These are phyloP conservation scores for Nakazawaea peltata DNA, from an alignment of 805 yeast genomes.

Conservation along the genomic window DNA sequence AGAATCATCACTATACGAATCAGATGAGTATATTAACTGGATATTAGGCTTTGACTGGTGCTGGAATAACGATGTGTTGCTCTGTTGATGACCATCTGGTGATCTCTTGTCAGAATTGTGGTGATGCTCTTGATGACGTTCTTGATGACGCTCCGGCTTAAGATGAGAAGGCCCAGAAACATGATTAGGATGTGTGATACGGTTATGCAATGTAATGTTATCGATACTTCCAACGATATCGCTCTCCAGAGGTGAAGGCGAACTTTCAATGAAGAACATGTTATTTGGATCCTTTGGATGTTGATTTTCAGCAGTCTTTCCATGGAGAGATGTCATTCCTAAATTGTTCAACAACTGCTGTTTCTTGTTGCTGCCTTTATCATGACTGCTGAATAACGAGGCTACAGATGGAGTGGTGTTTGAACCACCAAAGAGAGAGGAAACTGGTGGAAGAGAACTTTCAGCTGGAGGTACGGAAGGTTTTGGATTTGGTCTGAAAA, in stretches of 20 bases:
- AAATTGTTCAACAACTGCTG: conserved; percentile 6
- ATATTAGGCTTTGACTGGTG: conserved; percentile 4
- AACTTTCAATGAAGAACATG: conserved; percentile 24
- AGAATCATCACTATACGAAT: conserved; percentile 30
- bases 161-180: neutral
- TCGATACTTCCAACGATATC: conserved; percentile 12
- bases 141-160: neutral
- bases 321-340: conserved; percentile 8
- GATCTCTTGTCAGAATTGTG: neutral
- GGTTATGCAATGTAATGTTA: conserved; percentile 8
- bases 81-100: neutral
- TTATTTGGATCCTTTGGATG: conserved; percentile 8
- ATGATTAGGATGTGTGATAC: conserved; percentile 10
- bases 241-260: conserved; percentile 21
- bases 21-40: conserved; percentile 26
- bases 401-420: conserved; percentile 7
- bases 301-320: neutral
- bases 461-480: neutral
- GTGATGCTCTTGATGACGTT: too few species aligned
- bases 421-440: conserved; percentile 3
- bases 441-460: neutral
- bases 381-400: conserved; percentile 1
- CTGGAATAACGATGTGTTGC: conserved; percentile 10
- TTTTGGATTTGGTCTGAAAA: neutral
- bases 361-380: conserved; percentile 3